These are phyloP conservation scores for Moesziomyces parantarcticus DNA, from an alignment of 1,284 basidiomycete genomes.

Conservation along the genomic window DNA sequence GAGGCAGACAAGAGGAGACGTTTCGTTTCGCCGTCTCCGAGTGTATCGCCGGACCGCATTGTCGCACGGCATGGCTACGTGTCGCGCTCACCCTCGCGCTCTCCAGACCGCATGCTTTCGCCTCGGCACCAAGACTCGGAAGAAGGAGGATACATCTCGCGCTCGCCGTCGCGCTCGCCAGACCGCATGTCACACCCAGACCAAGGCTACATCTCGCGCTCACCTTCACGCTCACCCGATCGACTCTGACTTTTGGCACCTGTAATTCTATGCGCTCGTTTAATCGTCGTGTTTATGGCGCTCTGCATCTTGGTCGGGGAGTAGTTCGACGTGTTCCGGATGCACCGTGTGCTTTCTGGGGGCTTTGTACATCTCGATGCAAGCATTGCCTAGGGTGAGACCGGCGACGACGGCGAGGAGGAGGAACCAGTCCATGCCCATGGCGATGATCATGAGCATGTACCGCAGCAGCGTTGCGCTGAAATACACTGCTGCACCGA, in stretches of 20 bases:
- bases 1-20: conserved; percentile 46
- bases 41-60: conserved; percentile 31
- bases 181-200: conserved; percentile 7
- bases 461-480: conserved; percentile 22
- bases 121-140: too few species aligned
- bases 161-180: conserved; percentile 13
- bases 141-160: conserved; percentile 5
- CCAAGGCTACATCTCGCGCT: conserved; percentile 66
- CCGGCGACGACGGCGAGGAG: conserved; percentile 15
- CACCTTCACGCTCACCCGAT: conserved; percentile 64
- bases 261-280: too few species aligned
- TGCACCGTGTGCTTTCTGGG: background rate
- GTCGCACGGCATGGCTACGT: too few species aligned
- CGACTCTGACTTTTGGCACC: conserved; percentile 6
- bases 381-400: conserved; percentile 11
- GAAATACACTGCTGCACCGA: conserved; percentile 15
- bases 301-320: background rate
- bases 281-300: too few species aligned
- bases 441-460: conserved; percentile 41
- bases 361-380: conserved; percentile 6
- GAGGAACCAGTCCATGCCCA: conserved; percentile 51
- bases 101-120: conserved; percentile 31
- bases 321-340: conserved; percentile 4
- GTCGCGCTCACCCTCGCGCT: conserved; percentile 68
- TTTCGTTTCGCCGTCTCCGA: conserved; percentile 22